Conservation (phyloP, 352 stramenopile species). For the Phytophthora idaei region DNA sequence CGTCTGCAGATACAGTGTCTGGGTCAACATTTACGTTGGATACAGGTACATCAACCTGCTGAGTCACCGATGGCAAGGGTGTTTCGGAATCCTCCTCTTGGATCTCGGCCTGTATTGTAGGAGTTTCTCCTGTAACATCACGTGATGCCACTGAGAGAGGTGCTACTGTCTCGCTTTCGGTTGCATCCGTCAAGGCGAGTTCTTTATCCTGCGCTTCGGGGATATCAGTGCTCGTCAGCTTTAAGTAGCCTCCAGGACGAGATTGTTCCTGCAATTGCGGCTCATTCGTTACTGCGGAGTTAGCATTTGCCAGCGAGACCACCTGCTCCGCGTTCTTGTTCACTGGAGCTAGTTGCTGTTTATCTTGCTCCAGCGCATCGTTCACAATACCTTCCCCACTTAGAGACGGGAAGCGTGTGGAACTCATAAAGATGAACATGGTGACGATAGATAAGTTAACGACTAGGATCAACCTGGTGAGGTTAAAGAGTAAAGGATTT, state of each 20-base stretch:
- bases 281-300: constrained; percentile 6
- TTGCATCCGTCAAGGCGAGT: constrained; percentile 1
- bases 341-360: constrained; percentile 17
- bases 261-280: constrained; percentile 8
- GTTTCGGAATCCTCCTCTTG: constrained; percentile 3
- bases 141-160: background rate
- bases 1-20: background rate
- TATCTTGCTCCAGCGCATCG: constrained; percentile 42
- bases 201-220: constrained; percentile 9
- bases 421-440: constrained; percentile 62
- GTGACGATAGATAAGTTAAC: constrained; percentile 52
- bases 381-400: constrained; percentile 41
- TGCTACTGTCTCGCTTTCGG: constrained; percentile 5
- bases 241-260: constrained; percentile 23
- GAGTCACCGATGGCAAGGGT: background rate
- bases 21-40: background rate
- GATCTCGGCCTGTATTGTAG: background rate
- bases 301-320: background rate
- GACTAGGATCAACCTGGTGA: constrained; percentile 49
- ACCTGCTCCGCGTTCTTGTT: constrained; percentile 21
- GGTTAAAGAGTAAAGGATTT: background rate
- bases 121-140: background rate
- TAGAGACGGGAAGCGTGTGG: constrained; percentile 50
- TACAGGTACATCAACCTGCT: background rate
- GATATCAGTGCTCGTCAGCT: constrained; percentile 20